Evolutionary conservation across 345 rosid genomes (phyloP), one percentile per base, ranked within the genome.

Genomic region (Lagerstroemia speciosa): DNA sequence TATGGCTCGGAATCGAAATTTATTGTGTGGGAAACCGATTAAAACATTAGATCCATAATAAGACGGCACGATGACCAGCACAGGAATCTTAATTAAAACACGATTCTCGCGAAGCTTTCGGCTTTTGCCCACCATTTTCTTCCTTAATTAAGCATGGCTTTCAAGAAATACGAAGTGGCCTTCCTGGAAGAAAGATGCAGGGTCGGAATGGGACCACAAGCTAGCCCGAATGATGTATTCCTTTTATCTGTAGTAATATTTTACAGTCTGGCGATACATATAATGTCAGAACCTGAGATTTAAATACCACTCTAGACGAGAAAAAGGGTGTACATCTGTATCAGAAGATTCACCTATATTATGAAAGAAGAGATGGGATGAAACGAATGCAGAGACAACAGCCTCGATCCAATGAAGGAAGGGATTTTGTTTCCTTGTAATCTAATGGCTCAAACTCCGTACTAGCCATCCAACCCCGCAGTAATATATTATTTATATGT

Each of bases 311-410:
- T 16, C 16, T 19, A 64, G 71, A 55, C 71, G 64, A 68, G 50
- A 37, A 41, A 67, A 8, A 15, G 34, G 64, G 69, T 71, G 69
- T 74, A 81, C 80, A 79, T 71, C 67, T 75, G 50, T 68, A 82
- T 75, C 74, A 60, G 37, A 76, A 77, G 77, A 71, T 77, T 73
- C 78, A 67, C 67, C 67, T 6, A 24, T 73, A 75, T 63, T 65
- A 75, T 52, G 20, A 64, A 52, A 71, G 58, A 41, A 45, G 73
- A 76, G 76, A 76, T 83, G 69, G 75, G 76, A 75, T 74, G 78
- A 74, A 83, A 83, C 81, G 82, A 83, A 75, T 78, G 71, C 65
- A 78, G 75, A 69, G 87, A 89, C 89, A 89, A 82, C 43, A 74
- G 74, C 76, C 84, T 85, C 72, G 89, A 79, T 71, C 72, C 62